A percentile compares a stretch with the other conserved stretches of the same genome.
Conservation (phyloP, 139 green algal genomes). For the Chlamydomonas sp. region DNA sequence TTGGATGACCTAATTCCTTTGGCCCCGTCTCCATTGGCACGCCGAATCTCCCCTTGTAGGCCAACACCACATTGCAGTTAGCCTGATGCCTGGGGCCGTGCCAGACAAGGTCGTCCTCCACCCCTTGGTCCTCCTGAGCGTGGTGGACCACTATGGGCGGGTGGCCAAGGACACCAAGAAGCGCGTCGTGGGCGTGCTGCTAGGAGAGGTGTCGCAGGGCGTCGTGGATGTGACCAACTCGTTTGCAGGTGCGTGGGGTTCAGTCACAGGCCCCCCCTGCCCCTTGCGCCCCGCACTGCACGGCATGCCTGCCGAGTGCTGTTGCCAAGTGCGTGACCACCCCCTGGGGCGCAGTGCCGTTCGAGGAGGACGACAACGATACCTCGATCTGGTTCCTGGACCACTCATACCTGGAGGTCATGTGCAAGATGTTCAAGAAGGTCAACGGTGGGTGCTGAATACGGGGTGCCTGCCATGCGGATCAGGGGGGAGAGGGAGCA, state of each 20-base stretch:
- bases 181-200: slow-evolving; percentile 87
- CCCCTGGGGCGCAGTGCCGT: slow-evolving; percentile 70
- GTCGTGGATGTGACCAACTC: slow-evolving; percentile 91
- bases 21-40: too few species aligned
- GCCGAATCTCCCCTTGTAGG: too few species aligned
- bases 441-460: slow-evolving; percentile 97
- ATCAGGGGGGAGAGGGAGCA: background rate
- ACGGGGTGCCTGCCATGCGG: background rate
- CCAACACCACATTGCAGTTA: too few species aligned
- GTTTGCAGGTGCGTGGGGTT: slow-evolving; percentile 80
- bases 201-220: slow-evolving; percentile 82
- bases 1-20: too few species aligned
- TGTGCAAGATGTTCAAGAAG: slow-evolving; percentile 98
- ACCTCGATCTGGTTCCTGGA: slow-evolving; percentile 98
- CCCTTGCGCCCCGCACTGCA: background rate
- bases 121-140: slow-evolving; percentile 91
- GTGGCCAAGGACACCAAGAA: slow-evolving; percentile 94
- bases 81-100: background rate
- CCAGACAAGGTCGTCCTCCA: slow-evolving; percentile 85
- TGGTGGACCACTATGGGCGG: slow-evolving; percentile 97
- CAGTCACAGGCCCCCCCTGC: too few species aligned
- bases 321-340: slow-evolving; percentile 1
- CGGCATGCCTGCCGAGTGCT: background rate
- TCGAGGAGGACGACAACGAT: slow-evolving; percentile 97
- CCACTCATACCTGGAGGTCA: slow-evolving; percentile 95